These are phyloP conservation scores for Yarrowia porcina DNA, from an alignment of 805 yeast species.

Conservation along the genomic window DNA sequence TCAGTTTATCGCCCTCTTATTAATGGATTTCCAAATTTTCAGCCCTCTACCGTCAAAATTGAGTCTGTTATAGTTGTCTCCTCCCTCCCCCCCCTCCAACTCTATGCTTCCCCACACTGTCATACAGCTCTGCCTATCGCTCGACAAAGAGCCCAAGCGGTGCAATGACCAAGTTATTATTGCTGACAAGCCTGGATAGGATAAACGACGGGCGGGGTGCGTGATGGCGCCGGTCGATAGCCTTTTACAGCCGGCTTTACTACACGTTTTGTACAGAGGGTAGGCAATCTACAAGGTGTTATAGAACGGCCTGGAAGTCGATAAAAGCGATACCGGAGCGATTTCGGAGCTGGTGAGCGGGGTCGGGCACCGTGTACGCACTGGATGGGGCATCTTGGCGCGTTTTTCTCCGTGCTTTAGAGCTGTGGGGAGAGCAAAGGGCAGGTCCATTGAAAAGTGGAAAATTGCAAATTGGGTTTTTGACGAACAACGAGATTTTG, in stretches of 20 bases:
- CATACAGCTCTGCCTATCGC: not conserved
- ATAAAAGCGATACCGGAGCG: not conserved
- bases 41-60: not conserved
- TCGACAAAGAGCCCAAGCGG: not conserved
- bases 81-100: not conserved
- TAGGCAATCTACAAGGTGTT: not conserved
- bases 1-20: accelerated
- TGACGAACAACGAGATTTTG: no score
- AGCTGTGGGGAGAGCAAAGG: no score
- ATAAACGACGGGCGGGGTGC: not conserved
- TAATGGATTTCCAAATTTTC: not conserved
- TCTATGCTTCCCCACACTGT: conserved; percentile 6
- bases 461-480: no score
- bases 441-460: no score
- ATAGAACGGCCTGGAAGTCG: no score
- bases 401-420: no score
- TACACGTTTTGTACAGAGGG: not conserved
- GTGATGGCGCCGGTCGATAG: not conserved
- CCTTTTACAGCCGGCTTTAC: conserved; percentile 3
- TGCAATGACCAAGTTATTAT: not conserved
- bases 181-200: not conserved
- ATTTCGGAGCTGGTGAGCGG: not conserved
- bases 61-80: not conserved
- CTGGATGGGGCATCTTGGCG: no score
- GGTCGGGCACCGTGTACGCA: no score